phyloP scores from a whole-genome alignment of 1,284 basidiomycete species.

The Coriolopsis trogii region DNA sequence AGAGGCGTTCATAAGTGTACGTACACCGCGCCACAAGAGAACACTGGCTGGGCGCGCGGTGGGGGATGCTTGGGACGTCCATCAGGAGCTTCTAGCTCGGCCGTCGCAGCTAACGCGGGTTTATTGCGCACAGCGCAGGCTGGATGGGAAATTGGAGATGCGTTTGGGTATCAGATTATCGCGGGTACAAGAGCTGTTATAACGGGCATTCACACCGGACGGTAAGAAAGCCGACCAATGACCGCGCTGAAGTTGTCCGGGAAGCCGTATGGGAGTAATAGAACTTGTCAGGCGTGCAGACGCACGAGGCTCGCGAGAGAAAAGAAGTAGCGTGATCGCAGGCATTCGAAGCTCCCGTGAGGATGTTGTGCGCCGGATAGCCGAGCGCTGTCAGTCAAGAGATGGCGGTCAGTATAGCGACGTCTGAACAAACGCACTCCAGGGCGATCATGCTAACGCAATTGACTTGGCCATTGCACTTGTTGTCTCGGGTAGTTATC shows the following conservation, averaged over 20 bases:
- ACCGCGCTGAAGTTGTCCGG: conserved; percentile 19
- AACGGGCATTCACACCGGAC: conserved; percentile 20
- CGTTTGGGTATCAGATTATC: conserved; percentile 16
- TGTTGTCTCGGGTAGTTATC: not conserved
- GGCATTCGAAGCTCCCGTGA: conserved; percentile 9
- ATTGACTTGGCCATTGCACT: not conserved
- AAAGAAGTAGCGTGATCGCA: conserved; percentile 19
- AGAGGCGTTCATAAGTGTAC: conserved; percentile 13
- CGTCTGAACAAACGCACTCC: not conserved
- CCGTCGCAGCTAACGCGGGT: conserved; percentile 21
- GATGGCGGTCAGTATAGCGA: not conserved
- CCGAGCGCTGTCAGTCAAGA: conserved; percentile 7
- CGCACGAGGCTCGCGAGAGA: conserved; percentile 22
- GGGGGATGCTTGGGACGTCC: too few species aligned
- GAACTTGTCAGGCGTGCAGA: conserved; percentile 22
- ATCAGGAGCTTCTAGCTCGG: conserved; percentile 26
- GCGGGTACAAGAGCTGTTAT: conserved; percentile 17
- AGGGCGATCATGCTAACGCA: conserved; percentile 5
- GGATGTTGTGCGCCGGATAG: conserved; percentile 7
- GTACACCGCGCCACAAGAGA: conserved; percentile 18
- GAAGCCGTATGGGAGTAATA: conserved; percentile 25
- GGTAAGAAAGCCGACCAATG: conserved; percentile 23
- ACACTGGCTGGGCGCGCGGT: conserved; percentile 20
- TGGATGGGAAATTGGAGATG: conserved; percentile 19
- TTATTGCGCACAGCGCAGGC: conserved; percentile 14